phyloP scores from a whole-genome alignment of 169 alveolate species.

The Plasmodium coatneyi region DNA sequence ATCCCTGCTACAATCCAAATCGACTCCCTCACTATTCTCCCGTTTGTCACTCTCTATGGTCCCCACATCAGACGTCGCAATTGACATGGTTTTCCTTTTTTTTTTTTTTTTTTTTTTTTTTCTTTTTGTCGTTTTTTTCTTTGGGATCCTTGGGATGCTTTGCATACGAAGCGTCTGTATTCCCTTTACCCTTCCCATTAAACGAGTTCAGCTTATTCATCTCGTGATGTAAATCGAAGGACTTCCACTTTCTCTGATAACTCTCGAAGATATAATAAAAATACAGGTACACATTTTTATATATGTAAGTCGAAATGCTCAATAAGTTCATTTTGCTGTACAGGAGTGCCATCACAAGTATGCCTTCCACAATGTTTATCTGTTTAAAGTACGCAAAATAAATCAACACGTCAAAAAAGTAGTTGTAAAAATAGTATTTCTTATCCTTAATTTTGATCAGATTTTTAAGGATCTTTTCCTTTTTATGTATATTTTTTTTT shows the following conservation, averaged over 20 bases:
- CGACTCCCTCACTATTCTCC: background rate
- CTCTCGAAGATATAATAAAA: conserved; percentile 58
- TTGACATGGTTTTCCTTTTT: background rate
- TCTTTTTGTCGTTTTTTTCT: background rate
- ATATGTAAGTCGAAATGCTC: conserved; percentile 33
- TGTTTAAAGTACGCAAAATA: conserved; percentile 73
- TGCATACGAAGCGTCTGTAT: background rate
- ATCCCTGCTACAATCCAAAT: background rate
- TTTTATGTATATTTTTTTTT: conserved; percentile 33
- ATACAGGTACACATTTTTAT: conserved; percentile 54
- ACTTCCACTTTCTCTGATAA: conserved; percentile 45
- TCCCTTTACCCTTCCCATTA: background rate
- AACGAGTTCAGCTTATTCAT: conserved; percentile 41
- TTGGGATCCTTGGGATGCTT: background rate
- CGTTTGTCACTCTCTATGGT: background rate
- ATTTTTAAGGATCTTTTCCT: conserved; percentile 45
- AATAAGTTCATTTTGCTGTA: conserved; percentile 50
- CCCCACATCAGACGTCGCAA: background rate
- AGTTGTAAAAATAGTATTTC: conserved; percentile 50
- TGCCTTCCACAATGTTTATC: conserved; percentile 51
- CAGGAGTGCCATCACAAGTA: conserved; percentile 49
- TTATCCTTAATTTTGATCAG: conserved; percentile 32
- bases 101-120: conserved; percentile 2
- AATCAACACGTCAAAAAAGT: conserved; percentile 70
- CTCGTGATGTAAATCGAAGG: conserved; percentile 28